Evolutionary conservation across 2,329 filamentous ascomycete species (phyloP).

Genomic region (Ophioceras dolichostomum): DNA sequence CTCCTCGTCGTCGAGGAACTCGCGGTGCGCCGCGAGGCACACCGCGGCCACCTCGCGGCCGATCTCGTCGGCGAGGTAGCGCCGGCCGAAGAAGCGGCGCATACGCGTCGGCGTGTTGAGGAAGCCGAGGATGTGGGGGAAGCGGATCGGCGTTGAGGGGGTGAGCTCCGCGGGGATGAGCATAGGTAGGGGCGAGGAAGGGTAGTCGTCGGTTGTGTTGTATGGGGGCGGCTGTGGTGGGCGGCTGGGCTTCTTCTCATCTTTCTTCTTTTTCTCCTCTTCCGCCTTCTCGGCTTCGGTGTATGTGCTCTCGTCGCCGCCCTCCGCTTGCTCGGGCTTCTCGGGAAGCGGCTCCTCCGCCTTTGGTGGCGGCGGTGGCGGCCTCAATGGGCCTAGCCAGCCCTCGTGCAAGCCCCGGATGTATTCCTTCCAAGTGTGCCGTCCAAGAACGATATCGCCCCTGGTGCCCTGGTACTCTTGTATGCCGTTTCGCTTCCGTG

Average conservation of each 20-base stretch:
- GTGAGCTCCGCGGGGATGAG: constrained; percentile 59
- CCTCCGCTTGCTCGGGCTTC: constrained; percentile 6
- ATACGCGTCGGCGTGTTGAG: constrained; percentile 77
- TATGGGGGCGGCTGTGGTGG: constrained; percentile 59
- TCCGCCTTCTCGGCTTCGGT: constrained; percentile 23
- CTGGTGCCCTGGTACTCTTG: constrained; percentile 59
- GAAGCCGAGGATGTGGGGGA: constrained; percentile 90
- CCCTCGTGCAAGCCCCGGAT: constrained; percentile 87
- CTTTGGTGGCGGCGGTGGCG: constrained; percentile 31
- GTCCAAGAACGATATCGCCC: constrained; percentile 80
- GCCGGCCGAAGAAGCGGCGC: constrained; percentile 76
- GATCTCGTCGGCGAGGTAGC: constrained; percentile 74
- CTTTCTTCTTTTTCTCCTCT: constrained; percentile 27
- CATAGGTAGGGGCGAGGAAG: constrained; percentile 48
- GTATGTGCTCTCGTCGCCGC: too few relatives aligned
- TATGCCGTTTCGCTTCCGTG: constrained; percentile 55
- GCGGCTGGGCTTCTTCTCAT: constrained; percentile 41
- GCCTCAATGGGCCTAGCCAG: constrained; percentile 76
- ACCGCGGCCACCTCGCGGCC: constrained; percentile 79
- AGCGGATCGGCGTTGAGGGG: constrained; percentile 58
- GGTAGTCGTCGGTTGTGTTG: constrained; percentile 62
- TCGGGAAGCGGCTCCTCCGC: constrained; percentile 1
- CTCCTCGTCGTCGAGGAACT: constrained; percentile 39
- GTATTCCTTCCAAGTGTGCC: constrained; percentile 97
- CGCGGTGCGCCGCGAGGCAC: constrained; percentile 51